Evolutionary conservation across 1,139 yeast species (phyloP).

Genomic region (Diutina ranongensis): DNA sequence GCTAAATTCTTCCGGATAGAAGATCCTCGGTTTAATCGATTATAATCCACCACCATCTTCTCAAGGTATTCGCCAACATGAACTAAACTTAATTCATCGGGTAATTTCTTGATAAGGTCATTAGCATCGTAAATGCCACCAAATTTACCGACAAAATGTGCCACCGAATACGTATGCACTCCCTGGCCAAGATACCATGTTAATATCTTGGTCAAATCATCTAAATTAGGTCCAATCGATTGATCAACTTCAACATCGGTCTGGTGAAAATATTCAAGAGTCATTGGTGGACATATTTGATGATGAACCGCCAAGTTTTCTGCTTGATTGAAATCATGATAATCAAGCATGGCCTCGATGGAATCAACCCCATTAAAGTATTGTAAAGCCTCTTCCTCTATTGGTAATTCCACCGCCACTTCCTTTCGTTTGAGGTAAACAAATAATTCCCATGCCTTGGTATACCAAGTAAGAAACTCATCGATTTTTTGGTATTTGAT

Average conservation of each 20-base stretch:
- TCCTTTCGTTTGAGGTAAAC: too few species aligned
- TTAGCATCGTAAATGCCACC: neutral
- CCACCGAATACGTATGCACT: neutral
- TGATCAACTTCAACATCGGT: neutral
- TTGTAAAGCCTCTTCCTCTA: neutral
- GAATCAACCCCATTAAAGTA: neutral
- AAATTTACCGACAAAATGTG: neutral
- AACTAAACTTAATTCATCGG: neutral
- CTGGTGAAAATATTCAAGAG: neutral
- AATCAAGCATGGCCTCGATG: neutral
- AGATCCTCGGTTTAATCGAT: neutral
- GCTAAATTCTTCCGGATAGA: neutral
- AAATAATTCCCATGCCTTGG: neutral
- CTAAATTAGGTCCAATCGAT: neutral
- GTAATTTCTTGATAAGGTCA: neutral
- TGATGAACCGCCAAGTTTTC: neutral
- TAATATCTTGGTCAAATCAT: neutral
- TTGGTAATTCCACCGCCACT: too few species aligned
- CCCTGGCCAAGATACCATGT: neutral
- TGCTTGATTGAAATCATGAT: neutral
- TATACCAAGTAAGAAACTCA: neutral
- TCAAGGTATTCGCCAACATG: slow-evolving; percentile 2
- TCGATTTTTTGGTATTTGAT: neutral
- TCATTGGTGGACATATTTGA: neutral
- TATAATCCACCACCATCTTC: neutral